Percentiles rank a stretch among this genome's conserved stretches.
Evolutionary conservation across 2,329 filamentous ascomycete genomes (phyloP).

Genomic region (Fusarium fujikuroi): DNA sequence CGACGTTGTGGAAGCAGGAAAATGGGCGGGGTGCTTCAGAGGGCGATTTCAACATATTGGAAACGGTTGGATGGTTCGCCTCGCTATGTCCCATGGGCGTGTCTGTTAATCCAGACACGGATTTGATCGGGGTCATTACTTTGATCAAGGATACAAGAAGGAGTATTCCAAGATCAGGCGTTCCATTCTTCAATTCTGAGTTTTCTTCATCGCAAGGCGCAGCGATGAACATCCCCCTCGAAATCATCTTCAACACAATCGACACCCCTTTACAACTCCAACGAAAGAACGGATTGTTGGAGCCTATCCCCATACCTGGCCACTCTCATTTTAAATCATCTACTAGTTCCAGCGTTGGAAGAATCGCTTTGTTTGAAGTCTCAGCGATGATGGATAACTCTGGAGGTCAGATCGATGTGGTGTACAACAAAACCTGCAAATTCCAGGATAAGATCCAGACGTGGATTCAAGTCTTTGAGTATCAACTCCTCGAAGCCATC

Average conservation of each 20-base stretch:
- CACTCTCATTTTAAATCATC: constrained; percentile 55
- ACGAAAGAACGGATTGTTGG: constrained; percentile 59
- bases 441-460: constrained; percentile 56
- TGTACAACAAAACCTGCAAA: constrained; percentile 55
- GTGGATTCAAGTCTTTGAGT: constrained; percentile 62
- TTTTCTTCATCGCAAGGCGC: constrained; percentile 51
- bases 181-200: constrained; percentile 61
- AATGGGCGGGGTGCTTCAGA: constrained; percentile 59
- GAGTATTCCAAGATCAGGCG: constrained; percentile 56
- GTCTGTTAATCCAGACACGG: constrained; percentile 56
- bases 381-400: constrained; percentile 58
- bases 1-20: constrained; percentile 66
- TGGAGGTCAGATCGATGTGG: constrained; percentile 56
- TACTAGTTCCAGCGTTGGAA: constrained; percentile 57
- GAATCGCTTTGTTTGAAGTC: constrained; percentile 63
- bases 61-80: constrained; percentile 71
- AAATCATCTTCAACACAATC: constrained; percentile 68
- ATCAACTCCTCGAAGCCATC: constrained; percentile 57
- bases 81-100: constrained; percentile 63
- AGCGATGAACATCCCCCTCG: constrained; percentile 59
- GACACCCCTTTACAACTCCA: constrained; percentile 62
- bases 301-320: constrained; percentile 56
- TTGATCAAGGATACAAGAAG: constrained; percentile 64
- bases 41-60: constrained; percentile 60
- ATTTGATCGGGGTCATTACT: constrained; percentile 63